These are phyloP conservation scores for Asterophora lycoperdoides DNA, from an alignment of 768 basidiomycete species.

Conservation along the genomic window DNA sequence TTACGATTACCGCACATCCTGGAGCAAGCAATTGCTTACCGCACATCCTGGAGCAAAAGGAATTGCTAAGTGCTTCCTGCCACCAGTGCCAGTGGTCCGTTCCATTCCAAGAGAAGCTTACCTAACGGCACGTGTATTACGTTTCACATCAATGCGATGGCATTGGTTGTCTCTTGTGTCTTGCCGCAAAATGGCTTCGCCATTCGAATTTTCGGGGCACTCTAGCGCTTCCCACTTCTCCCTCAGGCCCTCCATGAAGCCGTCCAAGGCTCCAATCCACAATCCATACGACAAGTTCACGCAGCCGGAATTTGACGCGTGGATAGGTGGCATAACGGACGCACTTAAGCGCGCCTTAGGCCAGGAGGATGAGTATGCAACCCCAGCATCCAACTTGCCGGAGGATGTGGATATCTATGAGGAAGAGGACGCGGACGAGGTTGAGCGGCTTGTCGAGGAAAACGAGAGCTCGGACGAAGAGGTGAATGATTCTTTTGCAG, in stretches of 20 bases:
- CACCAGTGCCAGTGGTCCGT: too few relatives aligned
- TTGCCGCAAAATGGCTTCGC: slow-evolving; percentile 11
- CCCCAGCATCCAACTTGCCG: slow-evolving; percentile 13
- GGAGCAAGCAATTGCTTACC: too few relatives aligned
- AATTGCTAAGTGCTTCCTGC: too few relatives aligned
- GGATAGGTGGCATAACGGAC: slow-evolving; percentile 61
- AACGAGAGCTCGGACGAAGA: slow-evolving; percentile 23
- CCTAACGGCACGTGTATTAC: slow-evolving; percentile 6
- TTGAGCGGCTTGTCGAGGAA: slow-evolving; percentile 13
- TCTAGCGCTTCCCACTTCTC: slow-evolving; percentile 9
- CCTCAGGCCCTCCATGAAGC: slow-evolving; percentile 11
- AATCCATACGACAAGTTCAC: slow-evolving; percentile 77
- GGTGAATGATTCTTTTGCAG: slow-evolving; percentile 55
- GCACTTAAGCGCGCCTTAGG: slow-evolving; percentile 56
- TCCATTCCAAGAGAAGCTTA: too few relatives aligned
- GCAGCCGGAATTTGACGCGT: slow-evolving; percentile 63
- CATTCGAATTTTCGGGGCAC: slow-evolving; percentile 11
- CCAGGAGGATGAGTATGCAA: slow-evolving; percentile 32
- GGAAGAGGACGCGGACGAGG: slow-evolving; percentile 15
- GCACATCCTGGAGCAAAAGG: too few relatives aligned
- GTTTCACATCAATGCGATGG: too few relatives aligned
- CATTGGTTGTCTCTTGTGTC: slow-evolving; percentile 8
- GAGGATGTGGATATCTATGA: slow-evolving; percentile 1
- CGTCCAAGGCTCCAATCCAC: slow-evolving; percentile 46
- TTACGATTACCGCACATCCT: too few relatives aligned